Percentiles rank a stretch among this genome's conserved stretches.
Evolutionary conservation across 352 stramenopile species (phyloP).

Genomic region (Pythium vanterpoolii): DNA sequence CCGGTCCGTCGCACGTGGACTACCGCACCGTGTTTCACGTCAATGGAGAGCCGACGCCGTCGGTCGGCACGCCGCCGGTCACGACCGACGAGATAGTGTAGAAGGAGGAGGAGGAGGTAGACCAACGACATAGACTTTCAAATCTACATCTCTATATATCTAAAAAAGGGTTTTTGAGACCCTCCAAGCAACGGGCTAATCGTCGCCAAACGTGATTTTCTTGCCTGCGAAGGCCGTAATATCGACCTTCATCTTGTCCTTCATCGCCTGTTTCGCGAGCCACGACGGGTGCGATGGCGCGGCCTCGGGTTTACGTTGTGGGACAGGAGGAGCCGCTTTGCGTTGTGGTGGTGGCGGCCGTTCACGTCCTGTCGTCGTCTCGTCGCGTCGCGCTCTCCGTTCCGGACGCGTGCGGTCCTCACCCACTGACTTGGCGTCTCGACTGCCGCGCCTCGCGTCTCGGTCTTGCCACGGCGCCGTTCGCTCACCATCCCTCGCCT

Average conservation of each 20-base stretch:
- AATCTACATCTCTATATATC: no score
- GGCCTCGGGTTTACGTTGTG: conserved; percentile 19
- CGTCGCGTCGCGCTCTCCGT: conserved; percentile 8
- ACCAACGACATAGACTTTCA: no score
- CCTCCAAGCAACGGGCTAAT: no score
- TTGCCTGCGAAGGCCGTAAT: conserved; percentile 73
- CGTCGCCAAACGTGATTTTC: conserved; percentile 79
- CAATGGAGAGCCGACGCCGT: background rate
- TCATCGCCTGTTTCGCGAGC: conserved; percentile 80
- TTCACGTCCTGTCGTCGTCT: background rate
- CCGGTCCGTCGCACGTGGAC: conserved; percentile 10
- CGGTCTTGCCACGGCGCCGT: background rate
- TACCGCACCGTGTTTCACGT: conserved; percentile 20
- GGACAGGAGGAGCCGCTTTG: no score
- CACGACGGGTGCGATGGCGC: conserved; percentile 54
- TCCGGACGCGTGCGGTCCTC: conserved; percentile 26
- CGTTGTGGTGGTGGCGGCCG: background rate
- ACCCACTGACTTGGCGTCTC: background rate
- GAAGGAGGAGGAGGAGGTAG: background rate
- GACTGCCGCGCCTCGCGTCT: background rate
- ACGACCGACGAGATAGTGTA: conserved; percentile 18
- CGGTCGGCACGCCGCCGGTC: background rate
- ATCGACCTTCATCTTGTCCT: conserved; percentile 75
- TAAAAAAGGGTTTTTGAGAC: no score
- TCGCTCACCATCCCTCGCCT: conserved; percentile 8